Evolutionary conservation across 441 rosid species (phyloP), one percentile per base, ranked within the genome.

Genomic region (Sinapis alba): DNA sequence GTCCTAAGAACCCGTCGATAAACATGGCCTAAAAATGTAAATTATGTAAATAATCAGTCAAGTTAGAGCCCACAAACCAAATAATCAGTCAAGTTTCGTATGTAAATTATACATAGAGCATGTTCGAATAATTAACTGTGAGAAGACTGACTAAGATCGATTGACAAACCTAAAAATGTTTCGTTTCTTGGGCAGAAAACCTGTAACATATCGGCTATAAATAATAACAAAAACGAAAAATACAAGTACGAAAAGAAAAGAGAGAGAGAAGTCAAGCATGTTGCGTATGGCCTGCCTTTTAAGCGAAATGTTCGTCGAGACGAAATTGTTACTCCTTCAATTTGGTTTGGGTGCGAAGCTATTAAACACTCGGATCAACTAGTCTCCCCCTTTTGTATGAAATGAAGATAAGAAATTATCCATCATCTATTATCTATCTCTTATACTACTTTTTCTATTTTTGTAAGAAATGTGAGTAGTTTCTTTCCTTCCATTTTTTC

Each of bases 221-320:
- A 21, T 53, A 20, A 53, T 4, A 20, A 20, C 7, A 54, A 54
- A 16, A 54, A 20, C 7, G 15, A 54, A 11, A 54, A 3, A 10
- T 53, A 11, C 3, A 20, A 54, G 12, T 21, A 9, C 10, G 2
- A 53, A 9, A 53, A 21, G 0, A 20, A 54, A 0, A 56, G 16
- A 53, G 59, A n/a, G n/a, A n/a, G n/a, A n/a, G n/a, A n/a, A n/a
- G n/a, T n/a, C n/a, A n/a, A 56, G 8, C 12, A 8, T 20, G 5
- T 6, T 57, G 61, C 19, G 54, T 41, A 20, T 16, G 63, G 26
- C 6, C 26, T 32, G 18, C 41, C 63, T 36, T 54, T 36, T 23
- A 9, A 9, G 28, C 70, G 41, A 26, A 72, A 72, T 63, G 69
- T 73, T 32, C 47, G 58, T 26, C 10, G 58, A 56, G 59, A 57